Conservation (phyloP, 495 filamentous ascomycete genomes). For the Tuber magnatum region DNA sequence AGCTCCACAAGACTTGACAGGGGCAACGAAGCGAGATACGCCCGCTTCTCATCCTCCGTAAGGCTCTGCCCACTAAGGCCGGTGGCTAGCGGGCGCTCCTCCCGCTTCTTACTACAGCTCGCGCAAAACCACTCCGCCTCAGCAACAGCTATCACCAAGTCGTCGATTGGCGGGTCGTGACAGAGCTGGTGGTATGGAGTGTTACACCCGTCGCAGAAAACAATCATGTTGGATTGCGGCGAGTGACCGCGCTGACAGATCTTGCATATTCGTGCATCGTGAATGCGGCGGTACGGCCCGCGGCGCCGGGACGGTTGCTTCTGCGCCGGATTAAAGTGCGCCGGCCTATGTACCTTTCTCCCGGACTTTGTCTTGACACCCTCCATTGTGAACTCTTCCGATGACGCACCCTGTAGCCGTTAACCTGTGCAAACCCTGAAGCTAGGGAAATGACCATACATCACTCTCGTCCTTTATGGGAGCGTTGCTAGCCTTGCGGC, state of each 20-base stretch:
- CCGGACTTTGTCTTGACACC: slow-evolving; percentile 68
- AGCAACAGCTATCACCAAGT: slow-evolving; percentile 56
- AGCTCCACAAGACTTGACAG: slow-evolving; percentile 32
- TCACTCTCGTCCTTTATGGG: slow-evolving; percentile 37
- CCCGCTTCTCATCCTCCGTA: slow-evolving; percentile 39
- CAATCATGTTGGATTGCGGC: slow-evolving; percentile 73
- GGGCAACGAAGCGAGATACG: slow-evolving; percentile 37
- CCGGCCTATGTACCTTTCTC: slow-evolving; percentile 67
- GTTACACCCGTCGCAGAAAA: slow-evolving; percentile 92
- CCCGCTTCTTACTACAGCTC: slow-evolving; percentile 53
- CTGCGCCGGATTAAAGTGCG: slow-evolving; percentile 59
- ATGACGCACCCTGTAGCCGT: slow-evolving; percentile 28
- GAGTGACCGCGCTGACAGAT: slow-evolving; percentile 71
- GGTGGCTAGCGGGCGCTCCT: slow-evolving; percentile 45
- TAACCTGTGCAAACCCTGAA: neutral
- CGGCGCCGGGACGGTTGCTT: slow-evolving; percentile 49
- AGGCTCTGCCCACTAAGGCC: slow-evolving; percentile 26
- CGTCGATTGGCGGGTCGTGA: slow-evolving; percentile 72
- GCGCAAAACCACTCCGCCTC: slow-evolving; percentile 73
- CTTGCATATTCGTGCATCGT: slow-evolving; percentile 55
- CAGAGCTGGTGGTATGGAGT: slow-evolving; percentile 83
- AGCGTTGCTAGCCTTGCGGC: slow-evolving; percentile 28
- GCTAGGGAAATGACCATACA: slow-evolving; percentile 5
- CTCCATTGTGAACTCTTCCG: slow-evolving; percentile 41
- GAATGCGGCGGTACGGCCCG: slow-evolving; percentile 36